Evolutionary conservation across 2,329 filamentous ascomycete species (phyloP).

Genomic region (Fusarium kyushuense): DNA sequence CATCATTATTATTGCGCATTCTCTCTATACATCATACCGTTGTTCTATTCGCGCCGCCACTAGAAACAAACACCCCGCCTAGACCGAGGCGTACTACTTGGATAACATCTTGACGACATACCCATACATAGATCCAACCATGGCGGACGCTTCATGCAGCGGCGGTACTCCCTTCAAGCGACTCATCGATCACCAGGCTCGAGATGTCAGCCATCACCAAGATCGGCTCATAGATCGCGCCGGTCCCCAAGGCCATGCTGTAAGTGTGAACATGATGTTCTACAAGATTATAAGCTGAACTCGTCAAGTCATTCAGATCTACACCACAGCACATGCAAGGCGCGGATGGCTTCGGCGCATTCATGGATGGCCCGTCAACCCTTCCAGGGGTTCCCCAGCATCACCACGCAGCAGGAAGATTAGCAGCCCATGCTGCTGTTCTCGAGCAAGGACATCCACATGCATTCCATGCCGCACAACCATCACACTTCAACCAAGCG

Average conservation of each 20-base stretch:
- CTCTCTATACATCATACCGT: neutral
- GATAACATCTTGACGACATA: constrained; percentile 6
- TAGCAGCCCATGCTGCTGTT: constrained; percentile 53
- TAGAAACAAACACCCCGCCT: constrained; percentile 14
- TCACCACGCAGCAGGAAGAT: constrained; percentile 53
- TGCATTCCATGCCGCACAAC: constrained; percentile 39
- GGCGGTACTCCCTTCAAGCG: constrained; percentile 59
- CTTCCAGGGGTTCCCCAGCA: constrained; percentile 50
- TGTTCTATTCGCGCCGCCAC: constrained; percentile 1
- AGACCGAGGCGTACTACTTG: constrained; percentile 35
- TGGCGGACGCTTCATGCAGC: constrained; percentile 59
- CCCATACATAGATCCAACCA: constrained; percentile 31
- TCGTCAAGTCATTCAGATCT: constrained; percentile 52
- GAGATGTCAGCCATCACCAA: constrained; percentile 57
- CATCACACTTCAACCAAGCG: constrained; percentile 43
- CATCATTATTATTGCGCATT: neutral
- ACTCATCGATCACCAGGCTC: constrained; percentile 57
- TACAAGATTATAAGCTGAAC: neutral
- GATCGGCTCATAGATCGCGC: constrained; percentile 53
- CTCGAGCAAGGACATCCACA: constrained; percentile 47
- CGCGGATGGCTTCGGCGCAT: constrained; percentile 53
- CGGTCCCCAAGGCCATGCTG: constrained; percentile 47
- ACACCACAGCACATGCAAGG: constrained; percentile 46
- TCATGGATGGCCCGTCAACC: constrained; percentile 50
- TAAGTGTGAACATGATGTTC: constrained; percentile 40